Evolutionary conservation across 352 stramenopile species (phyloP).

Genomic region (Aphanomyces euteiches): DNA sequence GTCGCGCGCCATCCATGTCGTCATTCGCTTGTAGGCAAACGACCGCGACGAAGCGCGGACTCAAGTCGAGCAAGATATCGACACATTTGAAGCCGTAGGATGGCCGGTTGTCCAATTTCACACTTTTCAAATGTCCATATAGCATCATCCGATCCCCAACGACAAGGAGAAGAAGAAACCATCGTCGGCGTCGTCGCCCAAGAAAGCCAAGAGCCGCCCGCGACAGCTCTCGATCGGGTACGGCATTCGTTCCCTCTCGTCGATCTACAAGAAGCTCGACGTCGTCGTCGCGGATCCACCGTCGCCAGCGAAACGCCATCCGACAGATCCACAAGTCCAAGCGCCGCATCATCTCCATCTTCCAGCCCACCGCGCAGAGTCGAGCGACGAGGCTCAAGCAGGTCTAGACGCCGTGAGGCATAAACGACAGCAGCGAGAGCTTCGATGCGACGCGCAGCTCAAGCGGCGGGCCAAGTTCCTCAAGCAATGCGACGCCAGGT

Average conservation of each 20-base stretch:
- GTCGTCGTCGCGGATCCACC: background rate
- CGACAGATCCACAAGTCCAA: background rate
- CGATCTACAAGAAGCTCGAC: slow-evolving; percentile 37
- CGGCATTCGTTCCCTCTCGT: slow-evolving; percentile 58
- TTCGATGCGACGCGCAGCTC: slow-evolving; percentile 28
- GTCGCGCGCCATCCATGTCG: background rate
- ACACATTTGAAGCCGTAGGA: background rate
- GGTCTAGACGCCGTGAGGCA: background rate
- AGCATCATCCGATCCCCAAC: background rate
- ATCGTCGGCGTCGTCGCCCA: background rate
- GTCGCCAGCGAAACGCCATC: background rate
- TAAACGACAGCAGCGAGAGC: slow-evolving; percentile 28
- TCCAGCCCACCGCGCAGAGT: slow-evolving; percentile 10
- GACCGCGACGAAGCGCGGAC: background rate
- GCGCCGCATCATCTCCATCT: slow-evolving; percentile 19
- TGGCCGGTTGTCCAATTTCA: background rate
- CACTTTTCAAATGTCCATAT: background rate
- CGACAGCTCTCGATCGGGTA: slow-evolving; percentile 57
- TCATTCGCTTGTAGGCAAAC: slow-evolving; percentile 11
- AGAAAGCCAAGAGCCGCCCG: slow-evolving; percentile 26
- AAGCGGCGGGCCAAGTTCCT: slow-evolving; percentile 22
- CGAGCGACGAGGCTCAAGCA: slow-evolving; percentile 18
- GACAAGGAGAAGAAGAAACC: slow-evolving; percentile 7
- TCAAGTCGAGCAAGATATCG: slow-evolving; percentile 10
- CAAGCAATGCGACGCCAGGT: slow-evolving; percentile 32